Evolutionary conservation across 2,329 filamentous ascomycete genomes (phyloP), one percentile per base, ranked within the genome.

Genomic region (Byssoonygena ceratinophila): DNA sequence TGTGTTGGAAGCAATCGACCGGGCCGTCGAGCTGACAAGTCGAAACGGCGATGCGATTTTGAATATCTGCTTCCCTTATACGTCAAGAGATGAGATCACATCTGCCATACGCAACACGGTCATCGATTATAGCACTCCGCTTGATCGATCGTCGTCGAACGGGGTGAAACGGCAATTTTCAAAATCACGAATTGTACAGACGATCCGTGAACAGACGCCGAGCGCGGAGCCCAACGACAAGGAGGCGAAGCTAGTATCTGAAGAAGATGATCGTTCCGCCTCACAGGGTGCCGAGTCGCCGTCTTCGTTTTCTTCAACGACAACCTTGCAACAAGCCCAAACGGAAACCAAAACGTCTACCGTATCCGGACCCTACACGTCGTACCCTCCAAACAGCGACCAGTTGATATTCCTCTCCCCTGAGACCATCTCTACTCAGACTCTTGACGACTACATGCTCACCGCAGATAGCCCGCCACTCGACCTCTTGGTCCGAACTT

Each of bases 21-120:
- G 80, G 59, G 90, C 91, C 5, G 85, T 90, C 27, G 81, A 88
- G 36, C 80, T 92, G 75, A 98, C 92, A 20, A 87, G 83, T 65
- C 77, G 87, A 62, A 97, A 98, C 67, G 85, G 83, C 57, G 82
- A 84, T 55, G 80, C 82, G 39, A 77, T 85, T 27, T 74, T 98
- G 48, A 98, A 98, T 66, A 89, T 98, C 57, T 98, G 92, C 74
- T 97, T 97, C 63, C 92, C 92, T 0, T 98, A 98, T 65, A 97
- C 92, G 0, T 94, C 90, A 3, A 80, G 92, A 58, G 89, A 95
- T 63, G 92, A 98, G 66, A 97, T 98, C 59, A 94, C 91, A 0
- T 82, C 85, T 2, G 87, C 91, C 4, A 87, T 98, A 59, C 84
- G 87, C 57, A 81, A 83, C 39, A 96, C 91, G 0, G 90, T 98